Conservation (phyloP, 805 yeast genomes). For the Pichia rugopelliculosa region DNA sequence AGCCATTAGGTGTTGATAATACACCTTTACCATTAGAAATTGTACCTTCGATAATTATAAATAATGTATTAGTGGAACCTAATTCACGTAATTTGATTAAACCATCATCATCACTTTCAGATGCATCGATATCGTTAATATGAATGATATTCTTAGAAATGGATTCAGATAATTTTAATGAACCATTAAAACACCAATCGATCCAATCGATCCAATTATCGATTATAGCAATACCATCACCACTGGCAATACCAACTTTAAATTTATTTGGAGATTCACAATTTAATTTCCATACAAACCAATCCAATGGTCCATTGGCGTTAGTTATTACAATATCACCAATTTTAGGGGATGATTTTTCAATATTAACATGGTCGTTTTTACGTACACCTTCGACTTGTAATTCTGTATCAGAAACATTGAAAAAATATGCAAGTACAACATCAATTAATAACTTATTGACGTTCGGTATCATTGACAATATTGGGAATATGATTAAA, state of each 20-base stretch:
- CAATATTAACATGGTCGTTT: slow-evolving; percentile 30
- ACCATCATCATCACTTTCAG: slow-evolving; percentile 8
- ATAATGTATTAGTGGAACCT: slow-evolving; percentile 31
- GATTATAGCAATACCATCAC: slow-evolving; percentile 10
- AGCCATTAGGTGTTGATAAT: slow-evolving; percentile 42
- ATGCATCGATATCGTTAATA: slow-evolving; percentile 7
- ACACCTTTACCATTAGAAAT: slow-evolving; percentile 77
- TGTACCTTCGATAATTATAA: slow-evolving; percentile 72
- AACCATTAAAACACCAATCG: slow-evolving; percentile 13
- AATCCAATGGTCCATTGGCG: slow-evolving; percentile 53
- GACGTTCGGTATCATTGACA: slow-evolving; percentile 11
- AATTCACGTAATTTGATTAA: neutral
- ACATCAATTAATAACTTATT: slow-evolving; percentile 14
- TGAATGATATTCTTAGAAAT: neutral
- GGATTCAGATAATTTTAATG: neutral
- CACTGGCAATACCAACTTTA: slow-evolving; percentile 17
- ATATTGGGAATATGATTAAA: slow-evolving; percentile 16
- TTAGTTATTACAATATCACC: slow-evolving; percentile 52
- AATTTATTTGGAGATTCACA: slow-evolving; percentile 9
- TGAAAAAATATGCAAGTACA: slow-evolving; percentile 29
- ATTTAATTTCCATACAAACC: slow-evolving; percentile 28
- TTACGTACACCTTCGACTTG: slow-evolving; percentile 44
- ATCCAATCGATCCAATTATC: slow-evolving; percentile 2
- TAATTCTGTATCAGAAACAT: slow-evolving; percentile 22
- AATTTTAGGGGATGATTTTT: slow-evolving; percentile 28